Evolutionary conservation across 805 yeast genomes (phyloP).

Genomic region (Tetrapisispora fleetii): DNA sequence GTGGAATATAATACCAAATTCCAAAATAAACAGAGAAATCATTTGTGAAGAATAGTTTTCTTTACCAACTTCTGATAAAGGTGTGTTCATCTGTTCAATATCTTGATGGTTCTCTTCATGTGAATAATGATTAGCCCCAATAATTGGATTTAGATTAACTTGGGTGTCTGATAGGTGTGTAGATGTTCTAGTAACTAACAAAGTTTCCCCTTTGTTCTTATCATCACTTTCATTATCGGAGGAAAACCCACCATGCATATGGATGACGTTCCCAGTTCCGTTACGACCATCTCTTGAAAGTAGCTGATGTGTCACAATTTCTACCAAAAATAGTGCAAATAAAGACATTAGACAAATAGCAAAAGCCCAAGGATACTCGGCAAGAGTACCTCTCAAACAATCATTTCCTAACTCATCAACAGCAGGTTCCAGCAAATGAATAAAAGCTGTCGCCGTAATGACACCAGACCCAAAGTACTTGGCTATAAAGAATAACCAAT

Average conservation of each 20-base stretch:
- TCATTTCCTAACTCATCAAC: constrained; percentile 27
- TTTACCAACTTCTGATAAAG: constrained; percentile 13
- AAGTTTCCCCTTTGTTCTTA: neutral
- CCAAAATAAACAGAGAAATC: constrained; percentile 48
- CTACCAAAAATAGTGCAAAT: constrained; percentile 39
- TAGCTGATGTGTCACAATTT: constrained; percentile 36
- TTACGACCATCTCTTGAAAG: constrained; percentile 23
- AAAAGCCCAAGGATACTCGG: constrained; percentile 46
- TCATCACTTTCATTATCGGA: neutral
- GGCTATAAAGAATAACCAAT: constrained; percentile 54
- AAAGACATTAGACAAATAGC: constrained; percentile 42
- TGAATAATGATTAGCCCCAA: constrained; percentile 8
- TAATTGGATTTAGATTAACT: neutral
- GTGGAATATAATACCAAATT: constrained; percentile 75
- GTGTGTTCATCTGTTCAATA: constrained; percentile 6
- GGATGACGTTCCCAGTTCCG: neutral
- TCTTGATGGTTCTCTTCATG: constrained; percentile 9
- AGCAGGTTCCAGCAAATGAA: constrained; percentile 55
- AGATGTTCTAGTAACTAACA: neutral
- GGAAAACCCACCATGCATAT: neutral
- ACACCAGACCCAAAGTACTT: constrained; percentile 74
- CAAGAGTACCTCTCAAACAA: constrained; percentile 55
- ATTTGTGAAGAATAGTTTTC: constrained; percentile 50
- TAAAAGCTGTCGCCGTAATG: constrained; percentile 65
- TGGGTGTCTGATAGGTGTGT: neutral